Percentiles rank a stretch among this genome's conserved stretches.
Evolutionary conservation across 1,284 basidiomycete genomes (phyloP).

Genomic region (Boletus holoroseus): DNA sequence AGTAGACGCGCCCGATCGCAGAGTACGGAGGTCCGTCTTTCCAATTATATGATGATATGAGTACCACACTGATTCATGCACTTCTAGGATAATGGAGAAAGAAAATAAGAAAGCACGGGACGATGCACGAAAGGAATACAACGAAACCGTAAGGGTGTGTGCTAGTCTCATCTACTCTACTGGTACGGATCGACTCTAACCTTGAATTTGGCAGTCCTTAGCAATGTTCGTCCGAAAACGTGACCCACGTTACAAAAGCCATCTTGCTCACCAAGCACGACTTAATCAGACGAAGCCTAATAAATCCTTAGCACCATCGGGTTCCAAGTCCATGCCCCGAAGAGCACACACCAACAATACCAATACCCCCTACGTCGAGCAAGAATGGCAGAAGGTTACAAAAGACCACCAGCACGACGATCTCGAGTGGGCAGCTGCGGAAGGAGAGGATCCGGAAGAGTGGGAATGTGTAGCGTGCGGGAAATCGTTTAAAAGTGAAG

Average conservation of each 20-base stretch:
- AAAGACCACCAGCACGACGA: constrained; percentile 46
- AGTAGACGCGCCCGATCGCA: constrained; percentile 81
- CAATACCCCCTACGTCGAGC: constrained; percentile 56
- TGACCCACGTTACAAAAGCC: constrained; percentile 85
- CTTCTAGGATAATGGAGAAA: constrained; percentile 80
- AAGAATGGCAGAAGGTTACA: constrained; percentile 76
- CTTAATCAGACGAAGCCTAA: constrained; percentile 34
- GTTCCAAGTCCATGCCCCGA: constrained; percentile 19
- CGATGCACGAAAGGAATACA: constrained; percentile 86
- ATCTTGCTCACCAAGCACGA: constrained; percentile 50
- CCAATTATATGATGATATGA: not conserved
- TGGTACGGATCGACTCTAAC: not conserved
- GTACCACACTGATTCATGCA: not conserved
- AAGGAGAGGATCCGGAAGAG: constrained; percentile 68
- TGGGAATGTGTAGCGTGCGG: constrained; percentile 97
- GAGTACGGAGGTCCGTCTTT: constrained; percentile 60
- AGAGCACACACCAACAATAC: constrained; percentile 22
- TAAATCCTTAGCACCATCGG: constrained; percentile 28
- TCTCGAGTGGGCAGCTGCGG: constrained; percentile 63
- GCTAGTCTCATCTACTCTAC: not conserved
- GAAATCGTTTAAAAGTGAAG: constrained; percentile 88
- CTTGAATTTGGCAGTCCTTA: constrained; percentile 51
- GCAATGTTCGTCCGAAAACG: constrained; percentile 87
- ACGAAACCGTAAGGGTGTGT: constrained; percentile 80
- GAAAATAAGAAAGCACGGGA: constrained; percentile 93